Conservation (phyloP, 495 filamentous ascomycete genomes). For the Daldinia vernicosa region DNA sequence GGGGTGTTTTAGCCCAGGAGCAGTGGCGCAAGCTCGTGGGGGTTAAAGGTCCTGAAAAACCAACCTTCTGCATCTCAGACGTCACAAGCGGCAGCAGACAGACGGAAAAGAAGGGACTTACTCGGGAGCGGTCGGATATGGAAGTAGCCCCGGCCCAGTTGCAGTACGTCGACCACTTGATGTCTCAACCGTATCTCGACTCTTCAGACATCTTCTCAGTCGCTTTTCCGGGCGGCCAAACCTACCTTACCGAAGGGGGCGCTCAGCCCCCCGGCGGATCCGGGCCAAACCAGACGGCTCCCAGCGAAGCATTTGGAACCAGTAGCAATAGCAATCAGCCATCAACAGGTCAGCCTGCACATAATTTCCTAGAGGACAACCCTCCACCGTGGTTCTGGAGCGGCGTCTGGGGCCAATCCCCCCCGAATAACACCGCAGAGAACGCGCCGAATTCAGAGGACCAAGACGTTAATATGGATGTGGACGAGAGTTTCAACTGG, state of each 20-base stretch:
- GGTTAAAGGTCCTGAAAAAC: conserved; percentile 41
- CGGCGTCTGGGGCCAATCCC: conserved; percentile 21
- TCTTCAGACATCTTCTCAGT: conserved; percentile 40
- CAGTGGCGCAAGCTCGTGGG: conserved; percentile 58
- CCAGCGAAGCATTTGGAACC: conserved; percentile 22
- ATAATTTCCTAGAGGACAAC: conserved; percentile 44
- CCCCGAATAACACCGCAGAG: conserved; percentile 9
- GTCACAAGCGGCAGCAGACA: conserved; percentile 7
- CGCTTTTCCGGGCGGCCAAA: conserved; percentile 27
- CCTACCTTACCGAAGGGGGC: conserved; percentile 32
- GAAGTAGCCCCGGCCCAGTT: conserved; percentile 26
- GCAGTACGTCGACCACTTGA: conserved; percentile 48
- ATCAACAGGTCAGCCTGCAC: conserved; percentile 8
- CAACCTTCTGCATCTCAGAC: not conserved
- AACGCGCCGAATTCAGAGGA: conserved; percentile 37
- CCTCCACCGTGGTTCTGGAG: conserved; percentile 59
- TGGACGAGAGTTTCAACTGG: conserved; percentile 58
- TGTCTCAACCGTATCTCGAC: conserved; percentile 49
- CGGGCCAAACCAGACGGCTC: conserved; percentile 9
- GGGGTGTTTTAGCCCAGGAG: conserved; percentile 48
- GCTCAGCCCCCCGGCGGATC: conserved; percentile 22
- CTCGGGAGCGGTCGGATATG: not conserved
- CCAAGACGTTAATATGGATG: conserved; percentile 53
- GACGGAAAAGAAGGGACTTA: conserved; percentile 5
- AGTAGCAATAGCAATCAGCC: conserved; percentile 8